Percentiles rank a stretch among this genome's conserved stretches.
Conservation (phyloP, 1,139 yeast species). For the Lodderomyces parapsilosis region DNA sequence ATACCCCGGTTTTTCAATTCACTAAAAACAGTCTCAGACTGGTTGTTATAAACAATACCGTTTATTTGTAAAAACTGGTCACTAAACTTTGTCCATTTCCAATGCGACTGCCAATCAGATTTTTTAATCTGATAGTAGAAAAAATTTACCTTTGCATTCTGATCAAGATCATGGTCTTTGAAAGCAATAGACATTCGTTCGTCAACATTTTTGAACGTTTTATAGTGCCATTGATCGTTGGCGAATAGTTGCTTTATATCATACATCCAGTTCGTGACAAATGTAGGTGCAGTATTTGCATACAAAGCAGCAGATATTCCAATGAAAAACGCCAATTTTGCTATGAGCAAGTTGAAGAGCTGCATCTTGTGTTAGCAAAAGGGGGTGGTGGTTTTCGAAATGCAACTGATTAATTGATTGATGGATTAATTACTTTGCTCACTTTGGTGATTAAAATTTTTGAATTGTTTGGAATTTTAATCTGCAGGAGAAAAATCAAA, state of each 20-base stretch:
- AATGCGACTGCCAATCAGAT: not conserved
- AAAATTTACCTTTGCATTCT: not conserved
- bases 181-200: not conserved
- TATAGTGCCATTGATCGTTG: not conserved
- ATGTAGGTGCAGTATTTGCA: constrained; percentile 31
- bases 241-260: not conserved
- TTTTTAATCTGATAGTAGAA: not conserved
- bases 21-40: not conserved
- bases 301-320: constrained; percentile 27
- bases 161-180: not conserved
- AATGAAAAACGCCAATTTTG: constrained; percentile 1
- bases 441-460: not conserved
- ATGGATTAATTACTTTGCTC: not conserved
- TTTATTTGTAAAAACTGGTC: not conserved
- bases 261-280: constrained; percentile 12
- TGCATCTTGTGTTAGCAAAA: constrained; percentile 4
- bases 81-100: not conserved
- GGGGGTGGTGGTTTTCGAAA: not conserved
- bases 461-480: not conserved
- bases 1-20: not conserved
- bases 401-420: too few species aligned
- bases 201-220: not conserved
- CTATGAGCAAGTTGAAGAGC: not conserved
- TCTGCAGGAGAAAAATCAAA: not conserved
- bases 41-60: not conserved